Evolutionary conservation across 2,329 filamentous ascomycete genomes (phyloP), one percentile per base, ranked within the genome.

Genomic region (Botrytis deweyae): DNA sequence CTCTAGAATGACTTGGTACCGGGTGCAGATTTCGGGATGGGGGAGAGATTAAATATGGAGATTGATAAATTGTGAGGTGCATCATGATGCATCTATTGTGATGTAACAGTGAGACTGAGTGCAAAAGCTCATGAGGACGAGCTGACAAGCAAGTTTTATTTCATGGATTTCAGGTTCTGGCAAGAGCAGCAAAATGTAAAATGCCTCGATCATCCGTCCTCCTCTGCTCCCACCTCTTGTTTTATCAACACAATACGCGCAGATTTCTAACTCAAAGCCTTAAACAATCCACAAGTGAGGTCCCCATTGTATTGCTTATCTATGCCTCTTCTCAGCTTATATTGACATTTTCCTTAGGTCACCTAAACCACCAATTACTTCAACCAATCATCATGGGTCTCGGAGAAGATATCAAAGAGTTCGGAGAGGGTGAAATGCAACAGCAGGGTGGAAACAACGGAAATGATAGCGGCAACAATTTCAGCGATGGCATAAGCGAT

Each of bases 371-470:
- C 55, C 63, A 29, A 72, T 36, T 33, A 68, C 73, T 69, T 33
- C 29, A 68, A 74, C 72, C 58, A 73, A 49, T 76, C 75, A 79
- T 55, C 62, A 79, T 79, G 78, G 77, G 78, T 75, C 71, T 79
- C 73, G 77, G 58, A 66, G 79, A 80, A 52, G 75, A 76, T 40
- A 44, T 83, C 72, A 78, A 82, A 75, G 77, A 81, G 38, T 71
- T 80, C 25, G 80, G 81, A 76, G 74, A 80, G 61, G 77, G 77
- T 66, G 75, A 79, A 36, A 78, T 77, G n/a, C 77, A 76, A 73
- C 77, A 76, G 72, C 77, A 78, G 61, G 81, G 81, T 75, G 81
- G 82, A 75, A 81, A 79, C 68, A 78, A 80, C 52, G 79, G 80
- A 64, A 78, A 82, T 52, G 80, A 83, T 76, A 80, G 77, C 29